Evolutionary conservation across 805 yeast genomes (phyloP).

Genomic region (Suhomyces prunicola): DNA sequence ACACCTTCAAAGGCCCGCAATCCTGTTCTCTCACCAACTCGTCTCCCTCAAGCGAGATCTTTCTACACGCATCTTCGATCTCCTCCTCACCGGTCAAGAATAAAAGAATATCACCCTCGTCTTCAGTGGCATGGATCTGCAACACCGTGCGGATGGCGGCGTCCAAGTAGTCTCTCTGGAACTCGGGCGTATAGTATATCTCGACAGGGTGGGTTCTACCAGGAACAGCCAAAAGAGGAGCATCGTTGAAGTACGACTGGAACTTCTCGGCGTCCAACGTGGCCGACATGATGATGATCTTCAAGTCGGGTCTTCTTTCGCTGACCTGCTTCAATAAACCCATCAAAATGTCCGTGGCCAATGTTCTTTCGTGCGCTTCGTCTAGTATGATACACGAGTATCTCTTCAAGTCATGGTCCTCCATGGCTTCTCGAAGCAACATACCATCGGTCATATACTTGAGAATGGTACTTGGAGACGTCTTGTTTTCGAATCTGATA

Average conservation of each 20-base stretch:
- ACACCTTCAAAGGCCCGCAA: conserved; percentile 85
- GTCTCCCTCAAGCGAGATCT: conserved; percentile 83
- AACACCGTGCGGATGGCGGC: conserved; percentile 93
- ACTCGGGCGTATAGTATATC: conserved; percentile 94
- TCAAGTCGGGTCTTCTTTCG: conserved; percentile 77
- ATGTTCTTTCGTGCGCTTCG: conserved; percentile 97
- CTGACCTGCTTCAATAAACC: conserved; percentile 86
- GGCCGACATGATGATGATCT: conserved; percentile 95
- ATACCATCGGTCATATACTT: conserved; percentile 99
- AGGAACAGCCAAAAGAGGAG: conserved; percentile 93
- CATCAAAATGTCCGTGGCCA: conserved; percentile 95
- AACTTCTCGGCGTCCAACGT: conserved; percentile 96
- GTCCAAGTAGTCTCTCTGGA: conserved; percentile 90
- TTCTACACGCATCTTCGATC: conserved; percentile 94
- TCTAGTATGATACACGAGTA: conserved; percentile 91
- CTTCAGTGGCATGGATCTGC: conserved; percentile 96
- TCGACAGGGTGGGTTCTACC: conserved; percentile 98
- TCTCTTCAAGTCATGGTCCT: conserved; percentile 74
- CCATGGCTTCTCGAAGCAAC: conserved; percentile 96
- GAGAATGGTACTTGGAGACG: conserved; percentile 73
- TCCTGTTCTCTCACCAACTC: conserved; percentile 83
- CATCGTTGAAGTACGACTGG: conserved; percentile 82
- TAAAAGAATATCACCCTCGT: conserved; percentile 81
- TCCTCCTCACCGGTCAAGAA: conserved; percentile 97
- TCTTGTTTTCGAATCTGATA: conserved; percentile 89